Evolutionary conservation across 129 eudicot genomes (phyloP).

Genomic region (Escallonia herrerae): DNA sequence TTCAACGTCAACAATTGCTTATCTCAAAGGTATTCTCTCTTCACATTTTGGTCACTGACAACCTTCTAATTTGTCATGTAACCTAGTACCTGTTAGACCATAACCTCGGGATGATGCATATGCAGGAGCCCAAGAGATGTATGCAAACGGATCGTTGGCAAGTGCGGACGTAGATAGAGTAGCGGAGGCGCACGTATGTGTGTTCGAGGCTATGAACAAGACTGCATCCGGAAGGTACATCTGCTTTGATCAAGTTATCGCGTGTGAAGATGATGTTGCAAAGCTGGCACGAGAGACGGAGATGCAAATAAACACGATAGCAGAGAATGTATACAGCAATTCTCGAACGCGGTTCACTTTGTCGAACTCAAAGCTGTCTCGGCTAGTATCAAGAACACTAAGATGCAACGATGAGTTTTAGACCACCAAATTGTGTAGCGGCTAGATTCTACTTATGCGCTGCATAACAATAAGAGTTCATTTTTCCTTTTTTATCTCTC

Average conservation of each 20-base stretch:
- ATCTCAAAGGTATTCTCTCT: constrained; percentile 49
- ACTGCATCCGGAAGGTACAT: constrained; percentile 48
- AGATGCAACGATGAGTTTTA: constrained; percentile 34
- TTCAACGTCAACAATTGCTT: constrained; percentile 68
- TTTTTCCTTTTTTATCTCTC: too few species aligned
- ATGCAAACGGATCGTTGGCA: constrained; percentile 42
- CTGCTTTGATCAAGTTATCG: constrained; percentile 45
- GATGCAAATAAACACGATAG: constrained; percentile 14
- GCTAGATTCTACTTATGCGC: too few species aligned
- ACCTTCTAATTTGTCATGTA: neutral
- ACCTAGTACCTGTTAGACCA: neutral
- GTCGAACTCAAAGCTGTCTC: constrained; percentile 48
- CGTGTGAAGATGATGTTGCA: constrained; percentile 27
- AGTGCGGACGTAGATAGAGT: constrained; percentile 50
- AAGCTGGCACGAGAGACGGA: constrained; percentile 44
- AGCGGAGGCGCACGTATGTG: constrained; percentile 60
- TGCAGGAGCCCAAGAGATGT: constrained; percentile 69
- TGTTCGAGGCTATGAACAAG: constrained; percentile 55
- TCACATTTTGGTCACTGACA: neutral
- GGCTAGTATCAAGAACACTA: constrained; percentile 39
- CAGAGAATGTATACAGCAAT: constrained; percentile 7
- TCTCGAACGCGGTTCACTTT: constrained; percentile 24
- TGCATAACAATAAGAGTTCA: too few species aligned
- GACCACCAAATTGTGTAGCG: neutral
- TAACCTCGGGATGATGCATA: neutral